A percentile compares a stretch with the other conserved stretches of the same genome.
phyloP scores from a whole-genome alignment of 352 stramenopile species.

The Globisporangium radiosum region DNA sequence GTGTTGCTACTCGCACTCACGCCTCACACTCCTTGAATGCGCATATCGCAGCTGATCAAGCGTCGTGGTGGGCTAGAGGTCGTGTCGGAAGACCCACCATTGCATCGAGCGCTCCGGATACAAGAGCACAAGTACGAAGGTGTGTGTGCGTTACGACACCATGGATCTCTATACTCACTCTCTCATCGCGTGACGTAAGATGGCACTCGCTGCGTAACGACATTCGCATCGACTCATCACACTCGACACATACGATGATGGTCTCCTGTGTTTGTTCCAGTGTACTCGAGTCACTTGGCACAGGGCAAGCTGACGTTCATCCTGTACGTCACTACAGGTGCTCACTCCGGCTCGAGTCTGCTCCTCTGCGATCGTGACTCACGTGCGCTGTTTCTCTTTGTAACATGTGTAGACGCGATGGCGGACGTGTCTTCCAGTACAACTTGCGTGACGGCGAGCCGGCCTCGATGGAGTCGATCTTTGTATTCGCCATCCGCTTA shows the following conservation, averaged over 20 bases:
- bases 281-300: slow-evolving; percentile 60
- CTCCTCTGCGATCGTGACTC: not conserved
- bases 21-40: not conserved
- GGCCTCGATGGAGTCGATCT: slow-evolving; percentile 29
- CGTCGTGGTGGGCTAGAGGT: slow-evolving; percentile 49
- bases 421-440: slow-evolving; percentile 46
- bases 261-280: slow-evolving; percentile 1
- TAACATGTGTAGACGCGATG: slow-evolving; percentile 29
- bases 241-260: no score
- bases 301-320: slow-evolving; percentile 67
- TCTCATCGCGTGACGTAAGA: no score
- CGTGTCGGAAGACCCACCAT: slow-evolving; percentile 35
- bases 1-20: not conserved
- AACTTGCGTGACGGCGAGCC: slow-evolving; percentile 48
- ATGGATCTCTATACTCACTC: no score
- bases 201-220: no score
- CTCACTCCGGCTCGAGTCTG: not conserved
- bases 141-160: not conserved
- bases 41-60: slow-evolving; percentile 27
- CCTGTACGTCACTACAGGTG: slow-evolving; percentile 20
- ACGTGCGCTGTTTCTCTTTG: not conserved
- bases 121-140: slow-evolving; percentile 39
- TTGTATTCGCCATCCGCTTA: slow-evolving; percentile 40
- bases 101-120: slow-evolving; percentile 50
- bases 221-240: no score